These are phyloP conservation scores for Mariannaea elegans DNA, from an alignment of 2,329 filamentous ascomycete genomes.

Conservation along the genomic window DNA sequence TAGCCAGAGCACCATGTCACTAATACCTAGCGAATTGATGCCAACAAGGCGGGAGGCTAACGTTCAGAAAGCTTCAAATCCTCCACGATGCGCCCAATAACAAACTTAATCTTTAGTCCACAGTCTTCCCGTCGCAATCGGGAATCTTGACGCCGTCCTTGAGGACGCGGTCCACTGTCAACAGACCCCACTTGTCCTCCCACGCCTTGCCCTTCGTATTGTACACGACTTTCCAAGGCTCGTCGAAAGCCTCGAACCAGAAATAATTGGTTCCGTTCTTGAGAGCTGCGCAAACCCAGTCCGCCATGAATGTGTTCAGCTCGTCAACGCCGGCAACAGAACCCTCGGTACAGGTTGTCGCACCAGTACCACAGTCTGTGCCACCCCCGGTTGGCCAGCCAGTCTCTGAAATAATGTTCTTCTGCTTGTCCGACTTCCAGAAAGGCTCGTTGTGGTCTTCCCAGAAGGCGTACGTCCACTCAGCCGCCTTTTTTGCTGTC, in stretches of 20 bases:
- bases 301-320: constrained; percentile 86
- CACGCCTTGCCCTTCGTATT: constrained; percentile 76
- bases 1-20: not conserved
- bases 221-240: constrained; percentile 89
- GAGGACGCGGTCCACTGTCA: constrained; percentile 85
- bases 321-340: constrained; percentile 81
- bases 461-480: constrained; percentile 89
- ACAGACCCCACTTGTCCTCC: constrained; percentile 96
- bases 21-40: not conserved
- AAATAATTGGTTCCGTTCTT: constrained; percentile 91
- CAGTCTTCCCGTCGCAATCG: constrained; percentile 80
- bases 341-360: constrained; percentile 66
- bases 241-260: constrained; percentile 97
- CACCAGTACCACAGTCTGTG: constrained; percentile 74
- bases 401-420: constrained; percentile 88
- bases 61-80: not conserved
- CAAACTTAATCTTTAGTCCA: constrained; percentile 39
- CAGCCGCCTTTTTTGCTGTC: constrained; percentile 70
- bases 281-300: constrained; percentile 84
- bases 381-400: constrained; percentile 91
- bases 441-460: constrained; percentile 70
- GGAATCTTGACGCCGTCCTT: constrained; percentile 88
- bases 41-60: not conserved
- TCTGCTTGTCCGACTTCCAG: constrained; percentile 68
- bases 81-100: too few species aligned